phyloP scores from a whole-genome alignment of 2,329 filamentous ascomycete genomes.

The Xylaria sp. region DNA sequence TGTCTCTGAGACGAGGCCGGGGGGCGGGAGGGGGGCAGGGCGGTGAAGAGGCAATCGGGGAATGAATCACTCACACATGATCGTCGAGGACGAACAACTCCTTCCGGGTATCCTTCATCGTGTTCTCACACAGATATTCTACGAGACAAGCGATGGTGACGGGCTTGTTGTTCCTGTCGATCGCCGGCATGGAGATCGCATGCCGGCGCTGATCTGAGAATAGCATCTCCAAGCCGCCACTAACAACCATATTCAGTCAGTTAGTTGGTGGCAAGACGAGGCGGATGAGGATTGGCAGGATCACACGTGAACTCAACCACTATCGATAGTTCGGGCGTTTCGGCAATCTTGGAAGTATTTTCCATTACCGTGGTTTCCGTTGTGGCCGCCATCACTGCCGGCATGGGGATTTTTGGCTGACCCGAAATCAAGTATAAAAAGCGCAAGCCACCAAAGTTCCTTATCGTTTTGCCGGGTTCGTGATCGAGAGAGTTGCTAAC shows the following conservation, averaged over 20 bases:
- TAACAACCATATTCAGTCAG: slow-evolving; percentile 48
- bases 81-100: slow-evolving; percentile 90
- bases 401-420: not conserved
- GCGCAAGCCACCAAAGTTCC: slow-evolving; percentile 1
- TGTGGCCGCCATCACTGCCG: slow-evolving; percentile 38
- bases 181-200: slow-evolving; percentile 72
- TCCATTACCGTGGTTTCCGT: slow-evolving; percentile 17
- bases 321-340: slow-evolving; percentile 57
- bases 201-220: slow-evolving; percentile 86
- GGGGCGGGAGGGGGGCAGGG: slow-evolving; percentile 2
- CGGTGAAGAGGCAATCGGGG: slow-evolving; percentile 6
- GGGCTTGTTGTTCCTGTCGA: slow-evolving; percentile 66
- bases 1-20: not conserved
- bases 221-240: slow-evolving; percentile 93
- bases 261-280: slow-evolving; percentile 18
- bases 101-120: slow-evolving; percentile 86
- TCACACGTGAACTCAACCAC: slow-evolving; percentile 69
- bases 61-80: slow-evolving; percentile 75
- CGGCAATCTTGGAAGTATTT: slow-evolving; percentile 18
- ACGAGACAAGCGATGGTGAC: slow-evolving; percentile 81
- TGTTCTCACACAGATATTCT: slow-evolving; percentile 77
- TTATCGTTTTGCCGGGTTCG: not conserved
- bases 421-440: not conserved
- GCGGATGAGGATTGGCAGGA: slow-evolving; percentile 3
- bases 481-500: not conserved